These are phyloP conservation scores for Yamadazyma paraphyllophila DNA, from an alignment of 805 yeast species.

Conservation along the genomic window DNA sequence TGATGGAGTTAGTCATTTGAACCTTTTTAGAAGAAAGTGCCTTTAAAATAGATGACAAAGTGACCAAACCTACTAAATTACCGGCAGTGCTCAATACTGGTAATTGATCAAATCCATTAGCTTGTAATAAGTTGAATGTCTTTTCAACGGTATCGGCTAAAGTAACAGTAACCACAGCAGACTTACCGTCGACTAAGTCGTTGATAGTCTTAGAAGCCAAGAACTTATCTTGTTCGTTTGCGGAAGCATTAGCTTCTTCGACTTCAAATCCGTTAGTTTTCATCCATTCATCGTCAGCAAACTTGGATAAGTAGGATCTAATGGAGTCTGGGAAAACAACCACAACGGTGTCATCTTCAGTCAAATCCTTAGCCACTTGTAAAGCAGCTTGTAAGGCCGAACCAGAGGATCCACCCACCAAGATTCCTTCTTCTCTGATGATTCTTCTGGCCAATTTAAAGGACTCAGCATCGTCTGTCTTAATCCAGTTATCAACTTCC, in stretches of 20 bases:
- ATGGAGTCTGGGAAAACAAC: slow-evolving; percentile 84
- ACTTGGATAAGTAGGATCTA: slow-evolving; percentile 82
- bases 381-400: slow-evolving; percentile 79
- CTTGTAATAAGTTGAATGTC: slow-evolving; percentile 67
- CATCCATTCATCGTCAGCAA: slow-evolving; percentile 92
- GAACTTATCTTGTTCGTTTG: slow-evolving; percentile 42
- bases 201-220: slow-evolving; percentile 49
- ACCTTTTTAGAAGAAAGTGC: slow-evolving; percentile 60
- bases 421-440: slow-evolving; percentile 79
- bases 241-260: slow-evolving; percentile 44
- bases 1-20: slow-evolving; percentile 53
- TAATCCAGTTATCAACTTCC: slow-evolving; percentile 74
- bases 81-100: slow-evolving; percentile 67
- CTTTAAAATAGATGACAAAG: slow-evolving; percentile 70
- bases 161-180: slow-evolving; percentile 76
- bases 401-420: slow-evolving; percentile 90
- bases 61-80: slow-evolving; percentile 70
- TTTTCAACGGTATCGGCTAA: slow-evolving; percentile 56
- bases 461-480: slow-evolving; percentile 80
- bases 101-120: slow-evolving; percentile 80
- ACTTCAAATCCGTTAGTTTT: slow-evolving; percentile 66
- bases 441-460: slow-evolving; percentile 79
- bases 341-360: slow-evolving; percentile 72
- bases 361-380: slow-evolving; percentile 62
- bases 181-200: slow-evolving; percentile 60